Evolutionary conservation across 192 early-diverging fungal genomes (phyloP).

Genomic region (Linnemannia elongata): DNA sequence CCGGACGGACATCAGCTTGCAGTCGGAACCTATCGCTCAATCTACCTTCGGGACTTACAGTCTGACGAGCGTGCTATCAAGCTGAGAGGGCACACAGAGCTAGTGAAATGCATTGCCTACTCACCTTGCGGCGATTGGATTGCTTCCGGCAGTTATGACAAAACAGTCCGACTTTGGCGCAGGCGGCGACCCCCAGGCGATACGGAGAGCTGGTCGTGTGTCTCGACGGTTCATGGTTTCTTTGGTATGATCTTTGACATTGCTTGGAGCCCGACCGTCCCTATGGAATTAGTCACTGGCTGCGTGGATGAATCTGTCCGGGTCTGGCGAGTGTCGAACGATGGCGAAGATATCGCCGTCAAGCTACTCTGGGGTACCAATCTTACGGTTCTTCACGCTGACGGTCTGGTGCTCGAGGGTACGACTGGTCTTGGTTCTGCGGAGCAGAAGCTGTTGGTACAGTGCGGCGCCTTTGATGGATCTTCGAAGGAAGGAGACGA

Average conservation of each 20-base stretch:
- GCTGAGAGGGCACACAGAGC: too few species aligned
- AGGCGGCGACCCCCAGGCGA: neutral
- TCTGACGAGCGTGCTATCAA: neutral
- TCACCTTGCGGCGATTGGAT: neutral
- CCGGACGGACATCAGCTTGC: too few species aligned
- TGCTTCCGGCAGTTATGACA: neutral
- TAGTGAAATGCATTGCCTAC: neutral
- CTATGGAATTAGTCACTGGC: too few species aligned
- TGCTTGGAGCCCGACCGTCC: neutral
- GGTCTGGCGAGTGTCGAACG: too few species aligned
- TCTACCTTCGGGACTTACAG: neutral
- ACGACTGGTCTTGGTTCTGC: neutral
- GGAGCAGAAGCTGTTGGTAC: too few species aligned
- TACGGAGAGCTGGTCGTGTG: neutral
- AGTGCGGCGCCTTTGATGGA: too few species aligned
- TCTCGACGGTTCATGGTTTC: neutral
- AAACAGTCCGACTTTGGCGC: neutral
- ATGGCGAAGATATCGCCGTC: too few species aligned
- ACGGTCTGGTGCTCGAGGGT: neutral
- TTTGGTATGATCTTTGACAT: neutral
- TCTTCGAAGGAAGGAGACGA: too few species aligned
- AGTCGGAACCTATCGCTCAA: neutral
- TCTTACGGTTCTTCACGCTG: neutral
- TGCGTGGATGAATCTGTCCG: too few species aligned
- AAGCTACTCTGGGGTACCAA: neutral